Conservation (phyloP, 208 protist species). For the Crithidia bombi region DNA sequence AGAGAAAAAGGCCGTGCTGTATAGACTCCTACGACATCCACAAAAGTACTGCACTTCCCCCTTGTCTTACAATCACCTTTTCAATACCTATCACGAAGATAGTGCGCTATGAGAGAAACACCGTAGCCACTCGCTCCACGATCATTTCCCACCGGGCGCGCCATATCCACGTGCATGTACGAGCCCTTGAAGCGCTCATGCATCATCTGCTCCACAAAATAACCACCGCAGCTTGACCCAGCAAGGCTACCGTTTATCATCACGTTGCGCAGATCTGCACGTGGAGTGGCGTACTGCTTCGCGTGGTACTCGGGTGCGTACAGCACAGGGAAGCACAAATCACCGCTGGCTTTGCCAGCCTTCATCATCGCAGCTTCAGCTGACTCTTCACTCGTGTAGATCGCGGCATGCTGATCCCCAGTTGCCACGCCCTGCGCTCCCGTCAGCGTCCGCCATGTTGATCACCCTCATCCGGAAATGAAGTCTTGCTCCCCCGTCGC, state of each 20-base stretch:
- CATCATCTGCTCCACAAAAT: slow-evolving; percentile 77
- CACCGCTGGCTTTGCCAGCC: slow-evolving; percentile 60
- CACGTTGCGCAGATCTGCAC: slow-evolving; percentile 82
- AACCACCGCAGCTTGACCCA: slow-evolving; percentile 72
- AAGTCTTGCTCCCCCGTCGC: slow-evolving; percentile 70
- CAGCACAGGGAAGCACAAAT: slow-evolving; percentile 81
- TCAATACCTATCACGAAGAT: slow-evolving; percentile 48
- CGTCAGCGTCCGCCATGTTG: slow-evolving; percentile 92
- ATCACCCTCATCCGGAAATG: slow-evolving; percentile 78
- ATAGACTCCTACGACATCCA: no score
- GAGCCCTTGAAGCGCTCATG: slow-evolving; percentile 67
- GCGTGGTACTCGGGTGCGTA: slow-evolving; percentile 88
- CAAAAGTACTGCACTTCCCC: no score
- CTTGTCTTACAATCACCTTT: no score
- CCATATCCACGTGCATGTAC: slow-evolving; percentile 88
- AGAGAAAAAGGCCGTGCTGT: no score
- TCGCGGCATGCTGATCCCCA: slow-evolving; percentile 76
- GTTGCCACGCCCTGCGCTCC: slow-evolving; percentile 90
- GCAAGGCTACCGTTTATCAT: slow-evolving; percentile 52
- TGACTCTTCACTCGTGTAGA: slow-evolving; percentile 71
- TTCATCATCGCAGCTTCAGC: slow-evolving; percentile 55
- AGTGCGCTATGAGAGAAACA: slow-evolving; percentile 64
- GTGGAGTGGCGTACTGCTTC: slow-evolving; percentile 59
- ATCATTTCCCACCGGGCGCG: slow-evolving; percentile 64
- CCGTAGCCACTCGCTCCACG: slow-evolving; percentile 77